A percentile compares a stretch with the other conserved stretches of the same genome.
Evolutionary conservation across 768 basidiomycete genomes (phyloP).

Genomic region (Udeniomyces megalosporus): DNA sequence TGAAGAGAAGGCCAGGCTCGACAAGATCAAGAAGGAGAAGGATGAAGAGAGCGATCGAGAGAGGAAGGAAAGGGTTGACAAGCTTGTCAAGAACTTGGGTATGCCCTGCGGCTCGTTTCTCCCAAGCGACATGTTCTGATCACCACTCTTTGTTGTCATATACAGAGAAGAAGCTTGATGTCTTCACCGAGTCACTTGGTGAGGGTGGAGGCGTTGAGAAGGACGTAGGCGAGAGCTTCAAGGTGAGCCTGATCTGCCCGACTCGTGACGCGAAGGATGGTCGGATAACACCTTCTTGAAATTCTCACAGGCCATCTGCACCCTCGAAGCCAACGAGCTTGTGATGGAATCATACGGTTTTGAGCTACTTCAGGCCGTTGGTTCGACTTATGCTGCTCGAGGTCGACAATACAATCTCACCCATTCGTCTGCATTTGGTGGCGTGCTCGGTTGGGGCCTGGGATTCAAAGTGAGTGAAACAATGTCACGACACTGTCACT

Average conservation of each 20-base stretch:
- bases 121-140: no score
- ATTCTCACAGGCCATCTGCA: conserved; percentile 26
- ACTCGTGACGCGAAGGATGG: no score
- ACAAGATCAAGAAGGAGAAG: conserved; percentile 23
- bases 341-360: conserved; percentile 30
- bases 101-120: no score
- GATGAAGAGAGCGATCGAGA: background rate
- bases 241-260: conserved; percentile 21
- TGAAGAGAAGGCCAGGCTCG: conserved; percentile 5
- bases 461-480: conserved; percentile 28
- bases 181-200: conserved; percentile 26
- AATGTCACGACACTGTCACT: no score
- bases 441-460: conserved; percentile 26
- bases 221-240: conserved; percentile 26
- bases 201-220: conserved; percentile 19
- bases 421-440: conserved; percentile 2
- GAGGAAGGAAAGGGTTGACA: conserved; percentile 24
- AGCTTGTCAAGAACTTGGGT: conserved; percentile 24
- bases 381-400: conserved; percentile 27
- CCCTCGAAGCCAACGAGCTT: conserved; percentile 28
- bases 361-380: conserved; percentile 29
- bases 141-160: no score
- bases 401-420: conserved; percentile 16
- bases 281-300: background rate
- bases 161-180: conserved; percentile 24